Evolutionary conservation across 208 protist genomes (phyloP).

Genomic region (Lotmaria passim): DNA sequence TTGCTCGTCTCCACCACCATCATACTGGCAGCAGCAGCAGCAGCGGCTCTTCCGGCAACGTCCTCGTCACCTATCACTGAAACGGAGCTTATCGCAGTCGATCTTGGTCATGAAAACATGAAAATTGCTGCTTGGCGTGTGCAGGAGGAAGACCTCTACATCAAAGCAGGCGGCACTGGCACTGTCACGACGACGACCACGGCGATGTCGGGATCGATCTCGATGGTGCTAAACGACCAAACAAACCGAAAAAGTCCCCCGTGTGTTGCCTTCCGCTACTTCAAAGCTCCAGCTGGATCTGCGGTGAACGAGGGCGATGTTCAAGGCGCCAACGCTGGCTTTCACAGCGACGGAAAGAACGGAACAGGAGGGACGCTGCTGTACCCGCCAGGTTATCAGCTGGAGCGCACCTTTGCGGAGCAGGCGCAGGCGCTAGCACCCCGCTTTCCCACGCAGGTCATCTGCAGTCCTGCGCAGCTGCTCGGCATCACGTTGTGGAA

Average conservation of each 20-base stretch:
- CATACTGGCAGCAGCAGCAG: background rate
- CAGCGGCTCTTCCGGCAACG: background rate
- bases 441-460: slow-evolving; percentile 75
- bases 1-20: no score
- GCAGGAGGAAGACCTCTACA: slow-evolving; percentile 17
- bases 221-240: slow-evolving; percentile 94
- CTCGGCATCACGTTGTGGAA: slow-evolving; percentile 31
- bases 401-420: slow-evolving; percentile 90
- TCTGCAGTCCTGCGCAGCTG: slow-evolving; percentile 65
- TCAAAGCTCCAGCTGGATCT: slow-evolving; percentile 14
- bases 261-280: slow-evolving; percentile 88
- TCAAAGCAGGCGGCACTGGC: slow-evolving; percentile 5
- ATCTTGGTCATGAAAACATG: slow-evolving; percentile 54
- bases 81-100: slow-evolving; percentile 63
- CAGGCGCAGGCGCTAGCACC: slow-evolving; percentile 76
- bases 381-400: slow-evolving; percentile 28
- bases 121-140: slow-evolving; percentile 29
- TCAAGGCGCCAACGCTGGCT: background rate
- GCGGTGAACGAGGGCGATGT: background rate
- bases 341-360: no score
- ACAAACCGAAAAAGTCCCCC: slow-evolving; percentile 90
- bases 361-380: background rate
- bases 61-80: slow-evolving; percentile 28
- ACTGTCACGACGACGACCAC: slow-evolving; percentile 17
- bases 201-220: slow-evolving; percentile 28